Percentiles rank a stretch among this genome's conserved stretches.
These are phyloP conservation scores for Cladosporium sphaerospermum DNA, from an alignment of 2,329 filamentous ascomycete genomes.

Conservation along the genomic window DNA sequence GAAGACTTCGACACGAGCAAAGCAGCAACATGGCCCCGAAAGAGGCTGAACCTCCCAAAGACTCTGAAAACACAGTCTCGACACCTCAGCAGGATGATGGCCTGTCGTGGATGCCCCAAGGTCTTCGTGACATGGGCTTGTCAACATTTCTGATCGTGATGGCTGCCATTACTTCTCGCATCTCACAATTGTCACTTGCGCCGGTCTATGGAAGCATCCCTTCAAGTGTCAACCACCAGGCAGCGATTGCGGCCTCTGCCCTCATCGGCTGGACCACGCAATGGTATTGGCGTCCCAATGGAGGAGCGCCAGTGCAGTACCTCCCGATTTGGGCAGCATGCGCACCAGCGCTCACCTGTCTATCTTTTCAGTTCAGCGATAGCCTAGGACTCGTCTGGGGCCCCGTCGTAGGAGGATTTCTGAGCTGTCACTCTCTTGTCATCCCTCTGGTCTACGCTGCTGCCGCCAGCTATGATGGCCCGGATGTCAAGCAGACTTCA, in stretches of 20 bases:
- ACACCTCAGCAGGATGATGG: neutral
- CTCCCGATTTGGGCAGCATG: slow-evolving; percentile 70
- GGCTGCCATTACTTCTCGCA: slow-evolving; percentile 59
- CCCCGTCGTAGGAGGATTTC: slow-evolving; percentile 65
- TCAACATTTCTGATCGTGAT: slow-evolving; percentile 29
- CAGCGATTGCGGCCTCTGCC: slow-evolving; percentile 56
- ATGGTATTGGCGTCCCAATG: slow-evolving; percentile 29
- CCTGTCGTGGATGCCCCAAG: neutral
- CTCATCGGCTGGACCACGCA: slow-evolving; percentile 69
- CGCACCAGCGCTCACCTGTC: slow-evolving; percentile 66
- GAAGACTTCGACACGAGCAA: too few relatives aligned
- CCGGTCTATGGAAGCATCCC: slow-evolving; percentile 87
- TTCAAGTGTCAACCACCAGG: slow-evolving; percentile 63
- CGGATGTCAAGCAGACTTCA: slow-evolving; percentile 7
- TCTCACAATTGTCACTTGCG: slow-evolving; percentile 70
- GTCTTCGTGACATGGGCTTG: slow-evolving; percentile 30
- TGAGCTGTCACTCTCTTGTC: slow-evolving; percentile 58
- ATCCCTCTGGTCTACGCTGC: slow-evolving; percentile 36
- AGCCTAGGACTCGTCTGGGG: slow-evolving; percentile 63
- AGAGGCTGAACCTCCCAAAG: neutral
- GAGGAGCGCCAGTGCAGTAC: slow-evolving; percentile 43
- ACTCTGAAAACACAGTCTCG: neutral
- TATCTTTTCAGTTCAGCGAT: slow-evolving; percentile 62
- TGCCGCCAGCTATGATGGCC: slow-evolving; percentile 19
- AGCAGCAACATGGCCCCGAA: neutral